phyloP scores from a whole-genome alignment of 2,329 filamentous ascomycete genomes.

The Diaporthe helianthi region DNA sequence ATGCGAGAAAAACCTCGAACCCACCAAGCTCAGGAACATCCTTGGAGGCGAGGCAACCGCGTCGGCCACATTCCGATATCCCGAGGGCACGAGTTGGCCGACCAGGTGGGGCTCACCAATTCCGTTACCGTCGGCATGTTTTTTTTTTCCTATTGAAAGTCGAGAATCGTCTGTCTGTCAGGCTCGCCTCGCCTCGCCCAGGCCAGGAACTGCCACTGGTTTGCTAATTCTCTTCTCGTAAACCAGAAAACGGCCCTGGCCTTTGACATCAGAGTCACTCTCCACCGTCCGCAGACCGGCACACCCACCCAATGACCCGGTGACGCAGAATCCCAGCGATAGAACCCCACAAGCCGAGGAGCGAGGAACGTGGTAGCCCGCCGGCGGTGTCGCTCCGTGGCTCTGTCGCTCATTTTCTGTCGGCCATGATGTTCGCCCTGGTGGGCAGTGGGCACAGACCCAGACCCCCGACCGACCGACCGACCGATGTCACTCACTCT shows the following conservation, averaged over 20 bases:
- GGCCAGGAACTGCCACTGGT: background rate
- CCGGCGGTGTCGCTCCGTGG: background rate
- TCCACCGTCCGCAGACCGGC: background rate
- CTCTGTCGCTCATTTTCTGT: too few species aligned
- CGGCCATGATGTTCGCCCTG: background rate
- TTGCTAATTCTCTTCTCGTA: slow-evolving; percentile 21
- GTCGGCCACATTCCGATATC: slow-evolving; percentile 19
- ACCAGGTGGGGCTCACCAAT: slow-evolving; percentile 1
- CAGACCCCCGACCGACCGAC: too few species aligned
- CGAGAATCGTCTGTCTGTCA: background rate
- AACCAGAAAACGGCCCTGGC: slow-evolving; percentile 1
- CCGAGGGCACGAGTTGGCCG: slow-evolving; percentile 15
- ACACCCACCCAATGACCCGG: too few species aligned
- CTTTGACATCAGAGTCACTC: slow-evolving; percentile 19
- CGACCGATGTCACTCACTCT: slow-evolving; percentile 17
- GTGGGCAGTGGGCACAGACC: background rate
- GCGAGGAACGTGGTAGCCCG: too few species aligned
- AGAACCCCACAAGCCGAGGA: background rate
- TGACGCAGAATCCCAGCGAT: background rate
- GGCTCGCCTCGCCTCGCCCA: too few species aligned
- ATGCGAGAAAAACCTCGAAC: slow-evolving; percentile 14
- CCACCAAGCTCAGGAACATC: slow-evolving; percentile 3
- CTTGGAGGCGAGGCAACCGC: background rate
- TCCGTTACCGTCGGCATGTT: slow-evolving; percentile 19
- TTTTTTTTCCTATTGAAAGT: too few species aligned